Evolutionary conservation across 768 basidiomycete species (phyloP).

Genomic region (Podaxis sp.): DNA sequence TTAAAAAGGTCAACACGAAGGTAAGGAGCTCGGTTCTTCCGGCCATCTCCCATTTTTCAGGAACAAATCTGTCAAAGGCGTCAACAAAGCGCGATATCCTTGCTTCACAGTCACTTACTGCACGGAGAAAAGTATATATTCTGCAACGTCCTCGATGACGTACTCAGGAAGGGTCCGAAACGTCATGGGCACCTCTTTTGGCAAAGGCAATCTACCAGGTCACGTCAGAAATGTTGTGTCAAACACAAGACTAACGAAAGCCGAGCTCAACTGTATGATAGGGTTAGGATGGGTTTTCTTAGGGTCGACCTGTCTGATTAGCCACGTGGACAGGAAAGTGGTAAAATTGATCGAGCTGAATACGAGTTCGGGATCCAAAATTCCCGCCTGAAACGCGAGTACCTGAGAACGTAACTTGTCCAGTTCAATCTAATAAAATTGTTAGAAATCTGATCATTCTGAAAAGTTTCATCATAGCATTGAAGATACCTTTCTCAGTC

Average conservation of each 20-base stretch:
- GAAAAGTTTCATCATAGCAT: neutral
- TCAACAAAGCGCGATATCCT: neutral
- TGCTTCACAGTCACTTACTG: constrained; percentile 45
- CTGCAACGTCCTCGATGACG: constrained; percentile 89
- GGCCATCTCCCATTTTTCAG: constrained; percentile 77
- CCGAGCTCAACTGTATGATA: constrained; percentile 54
- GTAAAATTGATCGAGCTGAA: constrained; percentile 78
- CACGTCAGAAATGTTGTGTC: neutral
- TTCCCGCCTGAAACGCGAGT: constrained; percentile 79
- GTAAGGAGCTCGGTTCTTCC: constrained; percentile 86
- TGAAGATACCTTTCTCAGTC: constrained; percentile 64
- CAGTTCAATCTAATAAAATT: constrained; percentile 54
- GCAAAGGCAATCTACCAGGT: constrained; percentile 72
- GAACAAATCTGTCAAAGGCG: constrained; percentile 46
- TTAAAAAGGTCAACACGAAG: constrained; percentile 88
- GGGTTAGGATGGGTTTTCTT: constrained; percentile 71
- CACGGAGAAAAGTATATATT: constrained; percentile 81
- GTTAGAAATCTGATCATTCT: neutral
- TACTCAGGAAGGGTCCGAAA: constrained; percentile 94
- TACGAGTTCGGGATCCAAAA: constrained; percentile 83
- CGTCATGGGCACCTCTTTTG: constrained; percentile 76
- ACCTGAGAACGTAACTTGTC: constrained; percentile 70
- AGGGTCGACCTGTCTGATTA: constrained; percentile 89
- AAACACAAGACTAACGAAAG: neutral
- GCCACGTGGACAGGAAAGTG: constrained; percentile 92